Conservation (phyloP, 2,329 filamentous ascomycete genomes). For the Shiraia bambusicola region DNA sequence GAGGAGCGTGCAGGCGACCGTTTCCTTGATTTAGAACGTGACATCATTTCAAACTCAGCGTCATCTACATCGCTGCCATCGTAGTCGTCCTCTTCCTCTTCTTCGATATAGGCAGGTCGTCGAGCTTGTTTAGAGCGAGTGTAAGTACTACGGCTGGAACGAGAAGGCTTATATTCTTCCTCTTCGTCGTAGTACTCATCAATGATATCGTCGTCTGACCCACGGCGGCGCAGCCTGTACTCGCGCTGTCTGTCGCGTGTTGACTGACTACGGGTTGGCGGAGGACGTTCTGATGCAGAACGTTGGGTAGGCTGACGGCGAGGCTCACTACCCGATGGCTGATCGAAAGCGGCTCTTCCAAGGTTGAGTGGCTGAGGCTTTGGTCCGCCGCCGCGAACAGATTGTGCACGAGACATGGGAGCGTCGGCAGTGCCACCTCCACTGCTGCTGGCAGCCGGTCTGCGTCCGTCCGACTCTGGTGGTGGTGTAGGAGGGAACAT, state of each 20-base stretch:
- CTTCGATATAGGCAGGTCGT: slow-evolving; percentile 69
- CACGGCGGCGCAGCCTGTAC: slow-evolving; percentile 33
- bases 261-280: slow-evolving; percentile 41
- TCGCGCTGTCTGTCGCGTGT: slow-evolving; percentile 31
- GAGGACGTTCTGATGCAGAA: slow-evolving; percentile 49
- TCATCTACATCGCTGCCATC: slow-evolving; percentile 74
- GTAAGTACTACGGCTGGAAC: slow-evolving; percentile 30
- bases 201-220: slow-evolving; percentile 50
- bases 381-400: slow-evolving; percentile 51
- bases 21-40: slow-evolving; percentile 44
- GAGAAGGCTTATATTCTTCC: slow-evolving; percentile 61
- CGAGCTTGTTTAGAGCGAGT: slow-evolving; percentile 34
- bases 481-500: slow-evolving; percentile 98
- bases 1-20: slow-evolving; percentile 47
- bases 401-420: slow-evolving; percentile 51
- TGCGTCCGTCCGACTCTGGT: slow-evolving; percentile 74
- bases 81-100: slow-evolving; percentile 73
- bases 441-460: slow-evolving; percentile 26
- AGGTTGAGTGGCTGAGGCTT: slow-evolving; percentile 53
- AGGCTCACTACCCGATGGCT: slow-evolving; percentile 29
- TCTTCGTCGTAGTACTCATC: slow-evolving; percentile 63
- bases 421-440: slow-evolving; percentile 19
- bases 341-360: slow-evolving; percentile 52
- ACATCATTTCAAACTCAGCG: slow-evolving; percentile 78
- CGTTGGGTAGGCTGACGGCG: slow-evolving; percentile 44